phyloP scores from a whole-genome alignment of 2,329 filamentous ascomycete species.

The Paraconiothyrium sp. region DNA sequence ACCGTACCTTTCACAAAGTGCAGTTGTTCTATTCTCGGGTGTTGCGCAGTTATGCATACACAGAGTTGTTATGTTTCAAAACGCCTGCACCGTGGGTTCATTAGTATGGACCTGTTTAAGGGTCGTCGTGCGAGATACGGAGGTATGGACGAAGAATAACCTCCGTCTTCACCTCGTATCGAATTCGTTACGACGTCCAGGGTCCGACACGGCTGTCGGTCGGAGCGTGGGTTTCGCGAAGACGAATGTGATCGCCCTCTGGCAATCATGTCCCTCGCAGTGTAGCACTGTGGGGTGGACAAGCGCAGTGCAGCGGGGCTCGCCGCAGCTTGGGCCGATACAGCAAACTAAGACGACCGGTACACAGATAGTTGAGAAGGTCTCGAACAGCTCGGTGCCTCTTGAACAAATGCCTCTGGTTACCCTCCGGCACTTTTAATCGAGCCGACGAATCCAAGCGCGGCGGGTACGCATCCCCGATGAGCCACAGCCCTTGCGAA shows the following conservation, averaged over 20 bases:
- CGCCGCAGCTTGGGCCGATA: no score
- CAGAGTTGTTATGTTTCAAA: not conserved
- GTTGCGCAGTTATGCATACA: not conserved
- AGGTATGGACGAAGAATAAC: not conserved
- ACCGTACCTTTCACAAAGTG: not conserved
- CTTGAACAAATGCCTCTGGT: conserved; percentile 3
- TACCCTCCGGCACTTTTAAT: not conserved
- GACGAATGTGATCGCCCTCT: not conserved
- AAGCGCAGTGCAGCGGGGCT: not conserved
- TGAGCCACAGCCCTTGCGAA: not conserved
- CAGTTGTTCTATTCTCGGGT: not conserved
- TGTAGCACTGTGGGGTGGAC: not conserved
- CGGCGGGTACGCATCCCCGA: not conserved
- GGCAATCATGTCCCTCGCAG: not conserved
- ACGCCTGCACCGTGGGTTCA: not conserved
- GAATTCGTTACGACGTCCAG: not conserved
- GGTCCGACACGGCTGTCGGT: not conserved
- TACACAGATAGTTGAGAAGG: not conserved
- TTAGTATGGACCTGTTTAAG: not conserved
- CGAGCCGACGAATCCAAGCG: conserved; percentile 4
- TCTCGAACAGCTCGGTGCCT: not conserved
- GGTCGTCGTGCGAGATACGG: not conserved
- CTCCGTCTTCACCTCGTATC: not conserved
- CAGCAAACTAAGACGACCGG: not conserved
- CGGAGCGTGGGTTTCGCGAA: not conserved